Evolutionary conservation across 2,329 filamentous ascomycete genomes (phyloP), one percentile per base, ranked within the genome.

Genomic region (Penicillium sp.): DNA sequence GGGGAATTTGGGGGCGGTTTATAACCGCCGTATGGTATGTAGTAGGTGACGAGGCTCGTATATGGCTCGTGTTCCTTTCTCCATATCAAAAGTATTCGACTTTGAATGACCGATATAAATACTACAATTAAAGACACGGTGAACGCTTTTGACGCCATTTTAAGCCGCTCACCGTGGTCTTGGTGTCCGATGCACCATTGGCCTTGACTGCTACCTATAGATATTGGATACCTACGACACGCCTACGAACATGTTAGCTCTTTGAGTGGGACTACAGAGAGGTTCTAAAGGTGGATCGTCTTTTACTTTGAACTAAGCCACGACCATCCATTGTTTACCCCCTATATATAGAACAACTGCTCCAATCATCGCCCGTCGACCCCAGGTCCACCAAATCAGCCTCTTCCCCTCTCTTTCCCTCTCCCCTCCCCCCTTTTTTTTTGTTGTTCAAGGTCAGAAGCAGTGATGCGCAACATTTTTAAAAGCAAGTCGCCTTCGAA

Each of bases 391-490:
- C 52, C 45, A 41, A 36, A 46, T 45, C 50, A 52, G 43, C 38
- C 49, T 57, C 47, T 38, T 34, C 27, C 34, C 15, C 34, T n/a
- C 36, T 10, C 36, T 19, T 50, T 46, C 46, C 43, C 27, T 41
- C 33, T n/a, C n/a, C n/a, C n/a, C 31, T 29, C 36, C 13, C 23
- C 39, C 36, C 56, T 10, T 36, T 50, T 57, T 44, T 50, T 49
- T 45, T 31, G 13, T 27, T 23, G 5, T 19, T 8, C 31, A 23
- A 21, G 34, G 40, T 27, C 50, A 36, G 11, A 45, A 52, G 45
- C 57, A 63, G 62, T 55, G 40, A 69, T 69, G 67, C 66, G 59
- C 60, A 55, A 60, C 60, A 54, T 69, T 51, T 68, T 69, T 55
- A 68, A 60, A 58, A 66, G 58, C 46, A 52, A 64, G 45, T 57